Base-by-base conservation (phyloP, 768 basidiomycete species). In the Leccinellum luteum region DNA sequence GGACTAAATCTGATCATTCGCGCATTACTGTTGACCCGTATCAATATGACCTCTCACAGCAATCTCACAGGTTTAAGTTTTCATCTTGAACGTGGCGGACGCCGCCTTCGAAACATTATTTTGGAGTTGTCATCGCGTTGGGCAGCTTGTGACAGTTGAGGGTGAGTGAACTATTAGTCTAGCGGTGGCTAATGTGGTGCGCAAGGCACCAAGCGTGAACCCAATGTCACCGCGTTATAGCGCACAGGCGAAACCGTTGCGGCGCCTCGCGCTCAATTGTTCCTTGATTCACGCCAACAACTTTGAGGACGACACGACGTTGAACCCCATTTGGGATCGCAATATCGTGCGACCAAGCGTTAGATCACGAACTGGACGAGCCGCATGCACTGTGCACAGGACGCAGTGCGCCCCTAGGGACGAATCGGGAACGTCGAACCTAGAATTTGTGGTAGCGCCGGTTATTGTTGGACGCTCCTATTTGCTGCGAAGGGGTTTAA, bases 391-490 rank as follows among this genome's bases (percentile, higher is more conserved):
- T 10, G 8, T 17, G 41, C 62, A 60, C 61, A 60, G 64, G 52
- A 57, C 53, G 30, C 25, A 44, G 41, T 23, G 31, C n/a, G 9
- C 31, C 15, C 52, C 48, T 44, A 43, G 53, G 52, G 43, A 57
- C 38, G 15, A 45, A 63, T 63, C 62, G 53, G 63, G 54, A 60
- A 57, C 48, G 31, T 55, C 51, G 55, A 58, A 44, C 58, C 54
- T 53, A 51, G 57, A 52, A 63, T 51, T 35, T 21, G 52, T 55
- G 56, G 44, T 48, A 41, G 54, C 57, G 44, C 54, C 54, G 43
- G 58, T 57, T 54, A 66, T 58, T 54, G 55, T 49, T 44, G 55
- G 48, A 19, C 55, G 47, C 54, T 43, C 65, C 60, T 62, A 57
- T 53, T 48, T 35, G 21, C 48, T 28, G 23, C 50, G 53, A 43